Evolutionary conservation across 2,329 filamentous ascomycete genomes (phyloP).

Genomic region (Colletotrichum sojae): DNA sequence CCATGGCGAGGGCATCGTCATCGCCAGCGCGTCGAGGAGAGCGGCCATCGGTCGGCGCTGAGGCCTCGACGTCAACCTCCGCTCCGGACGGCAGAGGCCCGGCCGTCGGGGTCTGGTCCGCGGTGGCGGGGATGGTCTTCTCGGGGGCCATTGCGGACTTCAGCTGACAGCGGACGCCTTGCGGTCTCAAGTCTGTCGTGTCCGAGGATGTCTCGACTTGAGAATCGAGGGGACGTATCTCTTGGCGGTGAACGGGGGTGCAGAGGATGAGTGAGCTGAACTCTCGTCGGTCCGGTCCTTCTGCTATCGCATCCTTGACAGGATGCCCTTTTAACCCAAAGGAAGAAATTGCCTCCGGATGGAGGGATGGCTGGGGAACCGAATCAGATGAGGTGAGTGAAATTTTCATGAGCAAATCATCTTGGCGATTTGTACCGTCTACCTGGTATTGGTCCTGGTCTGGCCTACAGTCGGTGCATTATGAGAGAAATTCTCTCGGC

Average conservation of each 20-base stretch:
- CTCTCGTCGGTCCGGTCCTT: constrained; percentile 11
- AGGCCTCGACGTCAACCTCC: constrained; percentile 9
- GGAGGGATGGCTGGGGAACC: neutral
- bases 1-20: constrained; percentile 71
- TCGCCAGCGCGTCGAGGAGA: constrained; percentile 4
- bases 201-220: neutral
- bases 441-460: neutral
- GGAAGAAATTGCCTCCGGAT: neutral
- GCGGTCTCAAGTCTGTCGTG: neutral
- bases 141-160: constrained; percentile 27
- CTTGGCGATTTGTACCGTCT: neutral
- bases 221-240: neutral
- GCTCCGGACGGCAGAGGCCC: constrained; percentile 4
- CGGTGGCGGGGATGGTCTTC: constrained; percentile 14
- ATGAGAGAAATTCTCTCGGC: neutral
- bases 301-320: neutral
- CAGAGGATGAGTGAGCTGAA: constrained; percentile 27
- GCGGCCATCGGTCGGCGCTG: neutral
- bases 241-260: neutral
- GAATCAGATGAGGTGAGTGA: neutral
- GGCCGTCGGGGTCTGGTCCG: constrained; percentile 12
- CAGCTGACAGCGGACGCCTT: constrained; percentile 2
- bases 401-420: constrained; percentile 14
- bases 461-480: too few species aligned
- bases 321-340: neutral